Base-by-base conservation (phyloP, 768 basidiomycete species). In the Boletus subparvulus region DNA sequence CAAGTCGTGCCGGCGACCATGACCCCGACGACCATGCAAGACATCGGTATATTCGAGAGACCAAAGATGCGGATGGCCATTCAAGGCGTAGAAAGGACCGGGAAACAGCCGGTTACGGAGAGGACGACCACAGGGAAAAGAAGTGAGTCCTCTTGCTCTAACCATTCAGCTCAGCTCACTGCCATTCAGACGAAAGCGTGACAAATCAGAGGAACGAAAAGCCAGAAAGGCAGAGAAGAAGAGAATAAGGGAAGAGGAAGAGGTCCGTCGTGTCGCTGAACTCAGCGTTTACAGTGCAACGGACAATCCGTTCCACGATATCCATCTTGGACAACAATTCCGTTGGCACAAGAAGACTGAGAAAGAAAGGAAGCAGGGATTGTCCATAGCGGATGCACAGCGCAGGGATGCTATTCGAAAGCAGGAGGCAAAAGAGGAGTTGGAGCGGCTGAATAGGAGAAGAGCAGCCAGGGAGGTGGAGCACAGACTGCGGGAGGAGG, bases 321-420 rank as follows among this genome's bases (percentile, higher is more conserved):
- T 92, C 59, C 98, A 98, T 72, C 87, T 98, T 33, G 89, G 87
- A 21, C 92, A 98, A 69, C 93, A 95, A 70, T 99, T 99, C 73
- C 86, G 90, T 55, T 99, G 97, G 97, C 92, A 94, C 76, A 99
- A 99, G 80, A 99, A 99, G 78, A 83, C 86, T 28, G 97, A 99
- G 72, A 93, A 94, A 77, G 97, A 99, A 71, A 83, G 85, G 65
- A 98, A 96, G 74, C 76, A 84, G 57, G 97, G 97, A 2, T 66
- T 98, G 47, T 83, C 86, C 1, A 66, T 85, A 1, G 86, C 85
- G 0, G 97, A 99, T 66, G 79, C 89, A 2, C 87, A 90, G 59
- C 79, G 80, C 60, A 83, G 83, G 63, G 97, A 99, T 75, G 85
- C 86, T 1, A 69, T 92, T 26, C 76, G 95, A 54, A 80, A 87